Conservation (phyloP, 176 grass and related monocot species). For the Carex littledalei region DNA sequence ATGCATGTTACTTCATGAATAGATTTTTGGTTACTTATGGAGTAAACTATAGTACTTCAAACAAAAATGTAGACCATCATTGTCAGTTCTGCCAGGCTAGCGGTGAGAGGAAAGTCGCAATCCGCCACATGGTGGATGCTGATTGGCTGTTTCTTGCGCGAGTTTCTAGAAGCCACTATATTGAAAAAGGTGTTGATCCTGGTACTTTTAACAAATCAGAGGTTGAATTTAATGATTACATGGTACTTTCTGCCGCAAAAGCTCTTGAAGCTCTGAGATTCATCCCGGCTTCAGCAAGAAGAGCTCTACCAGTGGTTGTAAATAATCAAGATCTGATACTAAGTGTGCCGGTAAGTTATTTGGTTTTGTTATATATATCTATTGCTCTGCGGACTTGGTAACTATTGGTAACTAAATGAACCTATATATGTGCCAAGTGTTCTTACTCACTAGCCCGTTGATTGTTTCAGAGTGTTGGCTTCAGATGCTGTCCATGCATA, state of each 20-base stretch:
- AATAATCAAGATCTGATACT: constrained; percentile 48
- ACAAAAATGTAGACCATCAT: constrained; percentile 26
- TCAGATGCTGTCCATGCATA: constrained; percentile 60
- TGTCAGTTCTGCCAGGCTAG: constrained; percentile 48
- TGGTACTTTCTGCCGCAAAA: constrained; percentile 45
- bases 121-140: constrained; percentile 69
- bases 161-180: constrained; percentile 31
- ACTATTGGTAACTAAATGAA: neutral
- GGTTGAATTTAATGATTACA: constrained; percentile 36
- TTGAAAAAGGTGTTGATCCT: constrained; percentile 21
- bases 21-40: constrained; percentile 78
- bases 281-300: constrained; percentile 79
- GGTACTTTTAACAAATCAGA: constrained; percentile 17
- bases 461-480: constrained; percentile 54
- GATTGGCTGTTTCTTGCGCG: constrained; percentile 84
- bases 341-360: constrained; percentile 61
- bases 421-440: constrained; percentile 4
- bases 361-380: constrained; percentile 5
- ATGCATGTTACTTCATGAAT: constrained; percentile 70
- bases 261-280: constrained; percentile 59
- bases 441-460: constrained; percentile 11
- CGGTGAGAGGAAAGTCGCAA: constrained; percentile 27
- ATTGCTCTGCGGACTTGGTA: neutral
- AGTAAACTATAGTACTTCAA: constrained; percentile 30
- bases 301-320: constrained; percentile 61